A percentile compares a stretch with the other conserved stretches of the same genome.
Conservation (phyloP, 2,329 filamentous ascomycete species). For the Microdochium nivale region DNA sequence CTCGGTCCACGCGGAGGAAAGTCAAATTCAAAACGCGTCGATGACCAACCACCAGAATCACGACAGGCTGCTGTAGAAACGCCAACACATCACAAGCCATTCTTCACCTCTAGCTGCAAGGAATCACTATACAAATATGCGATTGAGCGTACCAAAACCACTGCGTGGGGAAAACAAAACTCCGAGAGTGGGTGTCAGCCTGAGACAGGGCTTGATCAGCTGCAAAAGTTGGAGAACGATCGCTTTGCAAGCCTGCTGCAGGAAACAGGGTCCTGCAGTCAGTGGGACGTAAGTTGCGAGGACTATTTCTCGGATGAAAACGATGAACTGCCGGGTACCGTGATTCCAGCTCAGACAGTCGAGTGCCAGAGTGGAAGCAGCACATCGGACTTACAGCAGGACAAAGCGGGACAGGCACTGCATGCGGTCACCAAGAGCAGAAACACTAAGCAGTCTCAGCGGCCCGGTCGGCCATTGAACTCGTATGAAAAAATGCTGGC, state of each 20-base stretch:
- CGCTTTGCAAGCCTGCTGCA: conserved; percentile 7
- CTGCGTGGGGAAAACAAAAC: conserved; percentile 16
- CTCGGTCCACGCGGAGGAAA: not conserved
- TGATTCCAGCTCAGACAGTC: not conserved
- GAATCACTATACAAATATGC: conserved; percentile 17
- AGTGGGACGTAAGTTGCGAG: not conserved
- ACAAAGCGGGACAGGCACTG: not conserved
- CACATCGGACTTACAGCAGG: not conserved
- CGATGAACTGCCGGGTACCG: not conserved
- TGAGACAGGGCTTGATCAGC: conserved; percentile 10
- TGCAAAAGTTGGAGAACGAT: conserved; percentile 12
- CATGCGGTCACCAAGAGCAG: not conserved
- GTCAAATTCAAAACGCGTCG: not conserved
- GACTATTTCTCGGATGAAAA: not conserved
- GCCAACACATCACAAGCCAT: conserved; percentile 18
- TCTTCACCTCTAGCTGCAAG: conserved; percentile 22
- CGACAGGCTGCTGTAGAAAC: not conserved
- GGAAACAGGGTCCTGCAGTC: not conserved
- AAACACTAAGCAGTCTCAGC: not conserved
- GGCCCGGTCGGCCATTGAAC: not conserved
- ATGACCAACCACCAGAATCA: not conserved
- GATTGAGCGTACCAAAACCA: conserved; percentile 20
- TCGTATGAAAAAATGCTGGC: not conserved
- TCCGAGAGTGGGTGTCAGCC: conserved; percentile 12
- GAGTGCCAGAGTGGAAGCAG: not conserved